Evolutionary conservation across 2,329 filamentous ascomycete genomes (phyloP), one percentile per base, ranked within the genome.

Genomic region (Pseudopithomyces chartarum): DNA sequence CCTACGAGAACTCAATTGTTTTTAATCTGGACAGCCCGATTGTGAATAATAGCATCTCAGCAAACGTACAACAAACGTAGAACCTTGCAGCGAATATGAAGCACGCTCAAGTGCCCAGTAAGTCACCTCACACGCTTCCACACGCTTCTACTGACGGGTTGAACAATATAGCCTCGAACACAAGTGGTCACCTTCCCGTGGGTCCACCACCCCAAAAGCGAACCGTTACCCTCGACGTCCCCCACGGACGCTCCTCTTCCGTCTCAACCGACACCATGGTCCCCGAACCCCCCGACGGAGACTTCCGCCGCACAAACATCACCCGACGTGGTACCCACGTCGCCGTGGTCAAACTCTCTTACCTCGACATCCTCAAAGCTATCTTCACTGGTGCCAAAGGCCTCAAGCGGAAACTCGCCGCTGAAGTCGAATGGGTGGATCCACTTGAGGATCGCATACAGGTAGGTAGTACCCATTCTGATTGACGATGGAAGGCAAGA

Each of bases 341-440:
- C 6, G 54, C 29, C 15, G 10, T 33, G 6, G 54, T 48, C 12
- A 48, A 54, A 13, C 15, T 55, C 13, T 47, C 56, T 2, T 51
- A 46, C 32, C 48, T 46, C 51, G 52, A 54, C 13, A 19, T 34
- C 22, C n/a, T 55, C 13, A 54, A 54, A 22, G 56, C 32, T 3
- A 13, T 51, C 13, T 43, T 58, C 13, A 33, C 23, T 8, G 56
- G 52, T 10, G 39, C 52, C 3, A 33, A 49, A 4, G 52, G 33
- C 8, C 15, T 53, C 10, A 36, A 22, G 29, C 36, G 15, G 6
- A 50, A 49, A 19, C 11, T 54, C 13, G 44, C 38, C 17, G 55
- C 50, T 6, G 46, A 45, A 7, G 39, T 47, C 1, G 26, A 51
- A 17, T 26, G n/a, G 8, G 48, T 17, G 17, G 23, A 45, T 6